Evolutionary conservation across 2,329 filamentous ascomycete species (phyloP), one percentile per base, ranked within the genome.

Genomic region (Tothia fuscella): DNA sequence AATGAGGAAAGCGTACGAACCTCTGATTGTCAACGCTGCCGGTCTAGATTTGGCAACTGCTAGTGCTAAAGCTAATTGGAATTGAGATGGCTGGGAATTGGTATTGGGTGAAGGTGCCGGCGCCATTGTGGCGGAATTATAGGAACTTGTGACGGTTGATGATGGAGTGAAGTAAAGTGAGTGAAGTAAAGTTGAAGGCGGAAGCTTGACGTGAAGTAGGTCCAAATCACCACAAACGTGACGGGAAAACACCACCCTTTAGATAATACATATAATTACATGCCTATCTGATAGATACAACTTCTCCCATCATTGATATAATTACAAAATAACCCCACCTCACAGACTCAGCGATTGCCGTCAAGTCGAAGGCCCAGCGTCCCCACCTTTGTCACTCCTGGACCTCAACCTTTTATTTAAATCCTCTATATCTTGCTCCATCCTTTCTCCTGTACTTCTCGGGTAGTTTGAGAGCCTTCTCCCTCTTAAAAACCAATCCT

Each of bases 401-500:
- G n/a, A n/a, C n/a, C n/a, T n/a, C n/a, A n/a, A n/a, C n/a, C n/a
- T n/a, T n/a, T n/a, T n/a, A n/a, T n/a, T n/a, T n/a, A n/a, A n/a
- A n/a, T 13, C 26, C 42, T 22, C 38, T 42, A 54, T 64, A 70
- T 44, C 66, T 57, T 48, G 62, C 60, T 14, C 62, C 54, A 48
- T 56, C 62, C 57, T 74, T 68, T 57, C 72, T 71, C 66, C 77
- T 76, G 55, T 79, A 78, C 7, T 43, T 43, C 4, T 43, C 34
- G 6, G 76, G 76, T 53, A 79, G 56, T 47, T 73, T 72, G 65
- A 82, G 74, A 46, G 89, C 72, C 55, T 78, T 83, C 65, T 81
- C 81, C 56, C 78, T 76, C 67, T 83, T 84, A 62, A 93, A 84
- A 66, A 95, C 85, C 48, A 95, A 59, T 54, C 93, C 80, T 45